phyloP scores from a whole-genome alignment of 2,329 filamentous ascomycete species.

The Cryphonectria radicalis region DNA sequence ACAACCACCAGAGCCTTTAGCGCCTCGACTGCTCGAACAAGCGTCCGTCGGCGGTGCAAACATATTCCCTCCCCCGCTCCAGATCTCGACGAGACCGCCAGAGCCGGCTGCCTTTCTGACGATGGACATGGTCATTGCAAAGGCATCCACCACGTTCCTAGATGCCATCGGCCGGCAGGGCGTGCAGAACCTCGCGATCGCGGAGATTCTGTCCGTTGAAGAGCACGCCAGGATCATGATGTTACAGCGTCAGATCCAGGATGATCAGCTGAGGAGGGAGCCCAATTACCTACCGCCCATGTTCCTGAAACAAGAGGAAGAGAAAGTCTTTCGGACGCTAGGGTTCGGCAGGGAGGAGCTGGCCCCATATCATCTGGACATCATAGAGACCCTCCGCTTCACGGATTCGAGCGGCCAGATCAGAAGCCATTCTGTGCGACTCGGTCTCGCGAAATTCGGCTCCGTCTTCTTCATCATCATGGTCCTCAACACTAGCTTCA shows the following conservation, averaged over 20 bases:
- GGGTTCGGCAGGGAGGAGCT: conserved; percentile 59
- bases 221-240: conserved; percentile 58
- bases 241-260: conserved; percentile 57
- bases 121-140: conserved; percentile 61
- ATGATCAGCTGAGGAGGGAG: conserved; percentile 61
- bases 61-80: conserved; percentile 50
- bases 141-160: conserved; percentile 58
- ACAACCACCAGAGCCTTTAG: conserved; percentile 52
- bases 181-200: conserved; percentile 54
- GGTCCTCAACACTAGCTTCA: conserved; percentile 44
- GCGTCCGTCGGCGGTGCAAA: conserved; percentile 53
- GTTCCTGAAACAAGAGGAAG: conserved; percentile 57
- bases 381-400: conserved; percentile 61
- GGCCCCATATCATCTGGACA: conserved; percentile 55
- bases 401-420: conserved; percentile 55
- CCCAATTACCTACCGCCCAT: conserved; percentile 69
- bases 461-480: conserved; percentile 67
- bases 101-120: conserved; percentile 64
- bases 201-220: conserved; percentile 55
- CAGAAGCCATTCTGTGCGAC: conserved; percentile 53
- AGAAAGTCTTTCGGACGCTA: conserved; percentile 58
- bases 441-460: conserved; percentile 63
- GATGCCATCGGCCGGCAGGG: conserved; percentile 57
- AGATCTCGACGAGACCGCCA: conserved; percentile 45
- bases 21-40: conserved; percentile 56